Conservation (phyloP, 2,329 filamentous ascomycete genomes). For the Fusarium sacchari region DNA sequence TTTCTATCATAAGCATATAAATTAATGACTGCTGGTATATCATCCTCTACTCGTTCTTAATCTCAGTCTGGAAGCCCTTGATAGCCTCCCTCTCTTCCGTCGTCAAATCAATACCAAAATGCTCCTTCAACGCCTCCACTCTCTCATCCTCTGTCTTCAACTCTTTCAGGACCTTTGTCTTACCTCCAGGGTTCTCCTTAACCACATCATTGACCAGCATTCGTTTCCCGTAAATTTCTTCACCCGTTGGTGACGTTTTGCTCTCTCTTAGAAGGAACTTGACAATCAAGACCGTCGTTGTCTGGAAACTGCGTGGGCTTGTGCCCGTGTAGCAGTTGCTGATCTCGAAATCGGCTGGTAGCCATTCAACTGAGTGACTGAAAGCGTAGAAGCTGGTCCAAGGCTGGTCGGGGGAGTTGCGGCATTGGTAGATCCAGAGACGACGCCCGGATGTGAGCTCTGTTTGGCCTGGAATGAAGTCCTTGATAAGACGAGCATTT, state of each 20-base stretch:
- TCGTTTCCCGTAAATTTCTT: conserved; percentile 62
- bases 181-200: conserved; percentile 63
- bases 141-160: conserved; percentile 64
- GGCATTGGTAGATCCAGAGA: conserved; percentile 72
- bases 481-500: conserved; percentile 63
- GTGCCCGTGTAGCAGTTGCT: conserved; percentile 68
- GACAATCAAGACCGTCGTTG: conserved; percentile 61
- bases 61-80: conserved; percentile 58
- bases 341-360: conserved; percentile 68
- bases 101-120: conserved; percentile 63
- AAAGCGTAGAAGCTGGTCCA: conserved; percentile 75
- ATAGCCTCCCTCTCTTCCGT: conserved; percentile 62
- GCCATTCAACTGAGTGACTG: conserved; percentile 68
- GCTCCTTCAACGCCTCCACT: conserved; percentile 59
- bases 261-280: conserved; percentile 61
- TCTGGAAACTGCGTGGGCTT: conserved; percentile 62
- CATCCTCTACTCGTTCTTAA: conserved; percentile 39
- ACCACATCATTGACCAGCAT: conserved; percentile 62
- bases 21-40: conserved; percentile 4
- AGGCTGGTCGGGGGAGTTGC: conserved; percentile 55
- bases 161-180: conserved; percentile 57
- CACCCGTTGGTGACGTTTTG: conserved; percentile 54
- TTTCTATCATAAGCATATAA: neutral
- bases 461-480: conserved; percentile 58
- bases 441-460: conserved; percentile 53